Evolutionary conservation across 768 basidiomycete species (phyloP), one percentile per base, ranked within the genome.

Genomic region (Calvatia gigantea): DNA sequence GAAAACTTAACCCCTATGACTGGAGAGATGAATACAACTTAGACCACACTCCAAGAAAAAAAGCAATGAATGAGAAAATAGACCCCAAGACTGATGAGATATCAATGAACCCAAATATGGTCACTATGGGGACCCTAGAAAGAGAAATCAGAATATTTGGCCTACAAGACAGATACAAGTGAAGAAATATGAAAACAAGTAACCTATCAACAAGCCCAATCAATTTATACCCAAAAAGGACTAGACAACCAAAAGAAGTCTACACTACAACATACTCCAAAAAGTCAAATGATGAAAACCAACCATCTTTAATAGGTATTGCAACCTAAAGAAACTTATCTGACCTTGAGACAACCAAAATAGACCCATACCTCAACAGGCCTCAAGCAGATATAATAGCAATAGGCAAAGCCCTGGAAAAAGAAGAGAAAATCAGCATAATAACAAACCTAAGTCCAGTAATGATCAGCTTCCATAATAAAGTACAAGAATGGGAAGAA

Each of bases 361-460:
- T n/a, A n/a, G n/a, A n/a, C n/a, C n/a, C n/a, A n/a, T n/a, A n/a
- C n/a, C n/a, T n/a, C n/a, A 39, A 39, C 38, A 39, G 19, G 19
- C 2, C 6, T 17, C 38, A 39, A 6, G 12, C 11, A 39, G 15
- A 39, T 4, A 39, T 39, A 21, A 17, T 39, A 17, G 38, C 70
- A 2, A 29, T 51, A 0, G 48, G 71, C 28, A 35, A 60, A 38
- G 70, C 71, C 2, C 51, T 67, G 0, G 28, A 54, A 35, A 61
- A 65, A 12, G 58, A 59, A 0, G 64, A 58, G 2, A 17, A 14
- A 1, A 29, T 3, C 7, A 59, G 65, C 15, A 53, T 56, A 25
- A 43, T 73, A 0, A 62, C 70, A 2, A 60, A 58, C 0, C 63
- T 57, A 0, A 63, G 75, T 0, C 75, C 73, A 49, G 71, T 73